Evolutionary conservation across 345 rosid species (phyloP).

Genomic region (Hirschfeldia incana): DNA sequence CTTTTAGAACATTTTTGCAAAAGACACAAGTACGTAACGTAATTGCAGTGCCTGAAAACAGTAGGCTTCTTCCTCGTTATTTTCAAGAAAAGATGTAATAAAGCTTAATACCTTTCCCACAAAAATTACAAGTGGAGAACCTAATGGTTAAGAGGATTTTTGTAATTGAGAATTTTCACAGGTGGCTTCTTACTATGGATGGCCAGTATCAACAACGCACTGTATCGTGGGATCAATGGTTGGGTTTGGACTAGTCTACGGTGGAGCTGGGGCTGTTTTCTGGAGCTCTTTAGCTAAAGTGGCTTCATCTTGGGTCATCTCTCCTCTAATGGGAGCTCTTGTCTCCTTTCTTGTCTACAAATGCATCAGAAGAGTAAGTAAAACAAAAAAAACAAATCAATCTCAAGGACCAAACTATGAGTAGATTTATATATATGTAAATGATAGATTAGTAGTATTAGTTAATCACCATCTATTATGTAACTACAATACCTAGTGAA

Average conservation of each 20-base stretch:
- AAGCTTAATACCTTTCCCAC: no score
- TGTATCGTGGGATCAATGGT: slow-evolving; percentile 98
- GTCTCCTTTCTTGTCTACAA: slow-evolving; percentile 89
- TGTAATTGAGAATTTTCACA: slow-evolving; percentile 23
- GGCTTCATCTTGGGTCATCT: slow-evolving; percentile 91
- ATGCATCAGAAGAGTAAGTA: slow-evolving; percentile 90
- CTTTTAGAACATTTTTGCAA: not conserved
- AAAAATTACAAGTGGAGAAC: slow-evolving; percentile 18
- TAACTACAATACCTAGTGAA: not conserved
- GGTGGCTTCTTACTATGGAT: slow-evolving; percentile 92
- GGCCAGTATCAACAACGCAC: slow-evolving; percentile 98
- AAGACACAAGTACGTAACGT: not conserved
- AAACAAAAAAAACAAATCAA: not conserved
- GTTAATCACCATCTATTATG: not conserved
- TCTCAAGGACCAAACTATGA: not conserved
- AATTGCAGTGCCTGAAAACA: not conserved
- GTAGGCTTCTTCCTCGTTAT: no score
- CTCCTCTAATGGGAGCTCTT: slow-evolving; percentile 82
- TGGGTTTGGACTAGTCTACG: slow-evolving; percentile 91
- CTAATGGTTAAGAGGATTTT: no score
- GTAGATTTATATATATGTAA: not conserved
- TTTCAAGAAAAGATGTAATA: no score
- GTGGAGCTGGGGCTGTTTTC: slow-evolving; percentile 93
- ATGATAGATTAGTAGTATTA: no score
- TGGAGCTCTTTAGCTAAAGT: slow-evolving; percentile 95